Conservation (phyloP, 108 stramenopile species). For the Cyclostephanos tholiformis region DNA sequence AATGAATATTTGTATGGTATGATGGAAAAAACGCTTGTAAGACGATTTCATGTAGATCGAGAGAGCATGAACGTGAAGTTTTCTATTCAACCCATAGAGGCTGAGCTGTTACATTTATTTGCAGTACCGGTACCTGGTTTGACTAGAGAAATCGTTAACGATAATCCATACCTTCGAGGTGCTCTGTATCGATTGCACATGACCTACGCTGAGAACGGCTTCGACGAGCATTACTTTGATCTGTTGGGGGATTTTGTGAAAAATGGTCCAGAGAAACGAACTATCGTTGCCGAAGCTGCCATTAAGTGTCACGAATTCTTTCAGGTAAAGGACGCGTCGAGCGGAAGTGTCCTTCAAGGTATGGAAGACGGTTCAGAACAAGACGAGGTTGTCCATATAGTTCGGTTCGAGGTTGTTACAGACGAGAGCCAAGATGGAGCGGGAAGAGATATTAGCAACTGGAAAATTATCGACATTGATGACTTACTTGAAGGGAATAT, state of each 20-base stretch:
- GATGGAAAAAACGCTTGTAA: slow-evolving; percentile 41
- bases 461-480: slow-evolving; percentile 49
- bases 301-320: slow-evolving; percentile 43
- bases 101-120: slow-evolving; percentile 38
- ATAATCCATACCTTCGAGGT: slow-evolving; percentile 37
- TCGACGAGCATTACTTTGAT: slow-evolving; percentile 35
- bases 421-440: slow-evolving; percentile 25
- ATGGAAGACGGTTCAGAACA: slow-evolving; percentile 37
- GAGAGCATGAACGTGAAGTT: slow-evolving; percentile 30
- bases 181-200: slow-evolving; percentile 27
- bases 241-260: background rate
- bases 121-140: slow-evolving; percentile 35
- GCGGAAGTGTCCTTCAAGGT: slow-evolving; percentile 30
- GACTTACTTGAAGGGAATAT: slow-evolving; percentile 44
- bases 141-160: slow-evolving; percentile 39
- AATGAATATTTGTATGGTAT: slow-evolving; percentile 12
- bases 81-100: slow-evolving; percentile 21
- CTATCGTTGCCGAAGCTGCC: slow-evolving; percentile 42
- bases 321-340: slow-evolving; percentile 31
- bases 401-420: slow-evolving; percentile 50
- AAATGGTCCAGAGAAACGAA: slow-evolving; percentile 12
- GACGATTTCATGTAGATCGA: slow-evolving; percentile 24
- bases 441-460: slow-evolving; percentile 33
- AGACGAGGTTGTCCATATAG: slow-evolving; percentile 46
- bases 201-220: slow-evolving; percentile 31